Conservation (phyloP, 2,329 filamentous ascomycete genomes). For the Magnaporthales sp. region DNA sequence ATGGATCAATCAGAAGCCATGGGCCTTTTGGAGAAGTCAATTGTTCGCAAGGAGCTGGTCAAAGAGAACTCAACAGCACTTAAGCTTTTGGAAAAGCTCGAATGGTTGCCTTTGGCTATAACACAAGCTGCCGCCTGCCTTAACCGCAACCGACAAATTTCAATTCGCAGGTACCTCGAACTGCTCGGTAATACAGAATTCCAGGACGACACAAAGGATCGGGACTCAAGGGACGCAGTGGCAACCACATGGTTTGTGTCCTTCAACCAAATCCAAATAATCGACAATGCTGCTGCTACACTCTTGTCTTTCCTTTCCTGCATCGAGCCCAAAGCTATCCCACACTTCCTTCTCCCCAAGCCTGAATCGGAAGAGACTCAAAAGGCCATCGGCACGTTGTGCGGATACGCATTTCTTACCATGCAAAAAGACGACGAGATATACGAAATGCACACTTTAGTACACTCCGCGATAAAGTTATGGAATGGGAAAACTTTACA, state of each 20-base stretch:
- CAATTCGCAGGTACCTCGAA: too few species aligned
- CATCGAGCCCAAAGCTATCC: conserved; percentile 30
- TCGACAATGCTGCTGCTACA: conserved; percentile 20
- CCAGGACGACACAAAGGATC: conserved; percentile 22
- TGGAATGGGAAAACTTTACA: conserved; percentile 17
- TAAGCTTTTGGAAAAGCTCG: conserved; percentile 22
- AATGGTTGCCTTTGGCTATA: conserved; percentile 31
- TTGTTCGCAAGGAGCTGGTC: conserved; percentile 13
- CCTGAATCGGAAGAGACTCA: conserved; percentile 10
- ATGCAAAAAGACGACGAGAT: conserved; percentile 14
- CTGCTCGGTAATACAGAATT: too few species aligned
- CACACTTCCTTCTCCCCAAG: conserved; percentile 21
- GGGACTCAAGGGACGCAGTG: conserved; percentile 22
- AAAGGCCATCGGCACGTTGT: conserved; percentile 21
- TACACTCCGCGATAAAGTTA: conserved; percentile 21
- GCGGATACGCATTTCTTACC: conserved; percentile 22
- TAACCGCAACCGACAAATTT: too few species aligned
- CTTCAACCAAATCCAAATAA: conserved; percentile 25
- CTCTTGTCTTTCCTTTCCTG: conserved; percentile 29
- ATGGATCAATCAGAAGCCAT: conserved; percentile 21
- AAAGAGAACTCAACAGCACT: conserved; percentile 7
- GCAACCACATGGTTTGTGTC: conserved; percentile 31
- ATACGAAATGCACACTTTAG: conserved; percentile 27
- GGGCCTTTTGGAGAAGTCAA: conserved; percentile 16
- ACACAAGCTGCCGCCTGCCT: conserved; percentile 30